Evolutionary conservation across 257 asterid species (phyloP).

Genomic region (Handroanthus guayacan): DNA sequence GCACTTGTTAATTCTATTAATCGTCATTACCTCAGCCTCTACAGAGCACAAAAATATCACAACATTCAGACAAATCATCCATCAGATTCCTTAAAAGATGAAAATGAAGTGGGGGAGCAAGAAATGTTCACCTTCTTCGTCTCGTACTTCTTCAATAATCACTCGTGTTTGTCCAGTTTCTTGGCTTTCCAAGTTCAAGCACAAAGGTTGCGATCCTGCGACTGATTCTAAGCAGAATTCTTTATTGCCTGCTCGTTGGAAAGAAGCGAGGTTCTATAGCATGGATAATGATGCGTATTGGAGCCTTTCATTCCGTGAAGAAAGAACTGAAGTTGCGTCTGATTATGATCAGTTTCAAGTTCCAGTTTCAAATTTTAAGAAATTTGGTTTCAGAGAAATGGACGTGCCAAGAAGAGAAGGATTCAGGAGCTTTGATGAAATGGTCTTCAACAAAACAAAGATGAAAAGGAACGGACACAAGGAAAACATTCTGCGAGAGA

Average conservation of each 20-base stretch:
- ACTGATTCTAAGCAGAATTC: slow-evolving; percentile 14
- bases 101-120: slow-evolving; percentile 65
- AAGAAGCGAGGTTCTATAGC: slow-evolving; percentile 61
- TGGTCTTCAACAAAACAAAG: slow-evolving; percentile 40
- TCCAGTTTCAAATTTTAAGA: slow-evolving; percentile 37
- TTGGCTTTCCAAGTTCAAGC: slow-evolving; percentile 78
- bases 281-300: slow-evolving; percentile 62
- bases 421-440: slow-evolving; percentile 34
- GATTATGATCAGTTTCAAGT: slow-evolving; percentile 44
- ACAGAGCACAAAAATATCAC: slow-evolving; percentile 28
- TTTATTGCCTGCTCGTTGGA: slow-evolving; percentile 29
- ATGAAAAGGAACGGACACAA: slow-evolving; percentile 34
- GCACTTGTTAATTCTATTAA: background rate
- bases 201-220: slow-evolving; percentile 38
- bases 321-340: slow-evolving; percentile 41
- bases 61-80: background rate
- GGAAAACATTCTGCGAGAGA: slow-evolving; percentile 28
- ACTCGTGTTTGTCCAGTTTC: slow-evolving; percentile 63
- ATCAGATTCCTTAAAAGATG: background rate
- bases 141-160: slow-evolving; percentile 47
- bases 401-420: slow-evolving; percentile 33
- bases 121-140: slow-evolving; percentile 47
- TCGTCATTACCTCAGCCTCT: slow-evolving; percentile 5
- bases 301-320: slow-evolving; percentile 64
- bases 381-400: slow-evolving; percentile 5